phyloP scores from a whole-genome alignment of 306 rosid species.

The Cucurbita argyrosperma region DNA sequence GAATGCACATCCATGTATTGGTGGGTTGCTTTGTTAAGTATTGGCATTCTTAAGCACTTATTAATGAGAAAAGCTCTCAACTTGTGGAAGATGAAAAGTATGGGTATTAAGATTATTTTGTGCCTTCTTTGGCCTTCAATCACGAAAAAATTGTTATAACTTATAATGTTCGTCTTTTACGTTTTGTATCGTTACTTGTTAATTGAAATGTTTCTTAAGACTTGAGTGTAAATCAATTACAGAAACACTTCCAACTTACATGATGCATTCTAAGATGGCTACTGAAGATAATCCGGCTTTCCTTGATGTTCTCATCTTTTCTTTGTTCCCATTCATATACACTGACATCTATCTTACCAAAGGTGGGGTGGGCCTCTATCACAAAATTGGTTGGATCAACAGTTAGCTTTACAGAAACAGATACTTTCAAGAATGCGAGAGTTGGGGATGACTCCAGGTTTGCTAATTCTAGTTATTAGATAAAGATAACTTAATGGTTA shows the following conservation, averaged over 20 bases:
- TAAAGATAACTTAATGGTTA: neutral
- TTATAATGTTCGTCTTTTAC: neutral
- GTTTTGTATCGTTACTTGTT: neutral
- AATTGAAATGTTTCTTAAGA: neutral
- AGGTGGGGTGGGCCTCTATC: slow-evolving; percentile 97
- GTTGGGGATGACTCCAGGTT: slow-evolving; percentile 98
- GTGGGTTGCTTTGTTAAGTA: neutral
- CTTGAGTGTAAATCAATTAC: neutral
- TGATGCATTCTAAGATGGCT: neutral
- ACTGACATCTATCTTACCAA: slow-evolving; percentile 17
- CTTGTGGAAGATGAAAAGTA: neutral
- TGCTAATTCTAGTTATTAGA: neutral
- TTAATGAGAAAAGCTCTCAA: neutral
- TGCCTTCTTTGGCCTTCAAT: neutral
- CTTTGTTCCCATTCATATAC: neutral
- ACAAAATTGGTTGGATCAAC: slow-evolving; percentile 83
- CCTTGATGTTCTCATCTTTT: neutral
- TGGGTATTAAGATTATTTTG: neutral
- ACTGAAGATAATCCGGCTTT: neutral
- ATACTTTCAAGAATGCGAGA: slow-evolving; percentile 71
- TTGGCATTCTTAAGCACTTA: neutral
- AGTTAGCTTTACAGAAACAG: slow-evolving; percentile 61
- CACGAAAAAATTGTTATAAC: neutral
- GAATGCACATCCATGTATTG: neutral
- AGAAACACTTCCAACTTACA: neutral